phyloP scores from a whole-genome alignment of 768 basidiomycete species.

The Amyloporia xantha region DNA sequence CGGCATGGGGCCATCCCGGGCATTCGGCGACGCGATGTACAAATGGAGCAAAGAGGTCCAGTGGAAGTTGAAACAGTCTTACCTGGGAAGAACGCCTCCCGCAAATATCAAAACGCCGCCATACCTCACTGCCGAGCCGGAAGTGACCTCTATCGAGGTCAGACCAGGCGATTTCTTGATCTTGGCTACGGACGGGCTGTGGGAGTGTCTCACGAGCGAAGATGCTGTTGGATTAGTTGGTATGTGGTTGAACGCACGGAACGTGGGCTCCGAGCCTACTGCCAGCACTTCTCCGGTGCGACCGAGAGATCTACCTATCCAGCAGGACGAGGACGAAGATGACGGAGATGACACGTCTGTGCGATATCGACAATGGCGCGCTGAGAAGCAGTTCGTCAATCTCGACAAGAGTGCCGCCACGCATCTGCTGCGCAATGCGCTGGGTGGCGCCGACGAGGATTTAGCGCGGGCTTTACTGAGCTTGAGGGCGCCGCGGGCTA shows the following conservation, averaged over 20 bases:
- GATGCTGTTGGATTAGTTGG: slow-evolving; percentile 51
- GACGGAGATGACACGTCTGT: slow-evolving; percentile 21
- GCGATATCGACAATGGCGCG: slow-evolving; percentile 31
- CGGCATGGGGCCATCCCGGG: slow-evolving; percentile 34
- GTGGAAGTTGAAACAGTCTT: slow-evolving; percentile 27
- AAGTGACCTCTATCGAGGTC: slow-evolving; percentile 37
- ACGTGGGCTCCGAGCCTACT: neutral
- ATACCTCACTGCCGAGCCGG: slow-evolving; percentile 46
- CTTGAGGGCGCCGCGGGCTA: slow-evolving; percentile 31
- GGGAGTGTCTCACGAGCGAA: slow-evolving; percentile 46
- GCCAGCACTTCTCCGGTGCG: neutral
- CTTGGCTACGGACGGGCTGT: slow-evolving; percentile 46
- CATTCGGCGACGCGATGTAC: slow-evolving; percentile 37
- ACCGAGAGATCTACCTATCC: slow-evolving; percentile 27
- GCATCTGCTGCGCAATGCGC: slow-evolving; percentile 47
- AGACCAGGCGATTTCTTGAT: slow-evolving; percentile 47
- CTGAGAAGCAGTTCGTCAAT: slow-evolving; percentile 34
- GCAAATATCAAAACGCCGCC: slow-evolving; percentile 38
- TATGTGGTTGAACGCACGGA: slow-evolving; percentile 32
- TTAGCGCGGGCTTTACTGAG: slow-evolving; percentile 33
- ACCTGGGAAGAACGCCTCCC: slow-evolving; percentile 28
- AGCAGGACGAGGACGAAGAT: slow-evolving; percentile 18
- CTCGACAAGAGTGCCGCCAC: slow-evolving; percentile 39
- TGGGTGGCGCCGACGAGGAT: slow-evolving; percentile 44
- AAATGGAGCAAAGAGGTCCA: slow-evolving; percentile 39